Conservation (phyloP, 2,329 filamentous ascomycete species). For the Xylaria sp. region DNA sequence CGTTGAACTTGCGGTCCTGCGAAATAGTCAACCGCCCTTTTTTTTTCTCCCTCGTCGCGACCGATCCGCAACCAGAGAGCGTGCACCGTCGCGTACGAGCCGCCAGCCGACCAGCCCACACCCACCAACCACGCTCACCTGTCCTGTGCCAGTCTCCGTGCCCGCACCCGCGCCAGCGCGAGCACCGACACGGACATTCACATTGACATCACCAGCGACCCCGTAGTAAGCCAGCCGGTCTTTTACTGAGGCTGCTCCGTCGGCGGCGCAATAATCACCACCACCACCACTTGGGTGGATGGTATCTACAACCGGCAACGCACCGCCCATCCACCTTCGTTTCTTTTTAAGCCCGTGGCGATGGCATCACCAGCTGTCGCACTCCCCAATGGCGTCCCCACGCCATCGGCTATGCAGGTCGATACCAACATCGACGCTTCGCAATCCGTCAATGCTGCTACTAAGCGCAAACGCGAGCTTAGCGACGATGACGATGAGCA, state of each 20-base stretch:
- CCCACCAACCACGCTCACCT: slow-evolving; percentile 1
- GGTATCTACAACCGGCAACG: slow-evolving; percentile 4
- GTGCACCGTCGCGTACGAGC: slow-evolving; percentile 27
- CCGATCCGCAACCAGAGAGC: slow-evolving; percentile 23
- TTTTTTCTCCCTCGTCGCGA: slow-evolving; percentile 26
- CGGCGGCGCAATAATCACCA: slow-evolving; percentile 14
- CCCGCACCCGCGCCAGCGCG: slow-evolving; percentile 13
- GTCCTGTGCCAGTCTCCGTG: slow-evolving; percentile 4
- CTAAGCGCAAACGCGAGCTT: slow-evolving; percentile 44
- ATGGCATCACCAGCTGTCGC: slow-evolving; percentile 42
- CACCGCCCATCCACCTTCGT: background rate
- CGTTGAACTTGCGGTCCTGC: slow-evolving; percentile 11
- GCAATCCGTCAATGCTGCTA: slow-evolving; percentile 35
- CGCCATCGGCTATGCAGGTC: slow-evolving; percentile 32
- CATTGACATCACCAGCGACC: slow-evolving; percentile 14
- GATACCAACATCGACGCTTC: slow-evolving; percentile 31
- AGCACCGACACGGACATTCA: background rate
- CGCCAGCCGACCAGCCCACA: slow-evolving; percentile 8
- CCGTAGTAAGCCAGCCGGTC: background rate
- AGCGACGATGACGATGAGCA: slow-evolving; percentile 33
- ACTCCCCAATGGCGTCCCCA: slow-evolving; percentile 37
- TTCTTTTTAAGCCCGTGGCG: slow-evolving; percentile 15
- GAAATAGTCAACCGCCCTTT: slow-evolving; percentile 13
- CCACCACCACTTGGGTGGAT: slow-evolving; percentile 14
- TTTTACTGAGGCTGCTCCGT: background rate